Evolutionary conservation across 2,329 filamentous ascomycete genomes (phyloP).

Genomic region (Exophiala sp.): DNA sequence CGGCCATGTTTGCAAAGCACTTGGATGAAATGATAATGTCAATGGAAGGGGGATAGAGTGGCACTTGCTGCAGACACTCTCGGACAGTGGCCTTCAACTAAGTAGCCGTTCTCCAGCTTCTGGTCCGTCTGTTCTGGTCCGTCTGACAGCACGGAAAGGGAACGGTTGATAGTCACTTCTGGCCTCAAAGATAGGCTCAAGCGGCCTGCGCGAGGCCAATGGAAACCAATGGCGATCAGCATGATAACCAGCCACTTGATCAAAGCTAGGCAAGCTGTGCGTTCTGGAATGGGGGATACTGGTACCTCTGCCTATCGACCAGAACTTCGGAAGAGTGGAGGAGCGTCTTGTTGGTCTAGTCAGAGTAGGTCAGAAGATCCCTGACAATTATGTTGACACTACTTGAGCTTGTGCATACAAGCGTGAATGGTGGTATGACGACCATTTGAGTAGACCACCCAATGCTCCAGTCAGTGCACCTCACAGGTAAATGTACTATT

Average conservation of each 20-base stretch:
- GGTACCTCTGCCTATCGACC: neutral
- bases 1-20: neutral
- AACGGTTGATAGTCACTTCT: no score
- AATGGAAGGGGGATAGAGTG: neutral
- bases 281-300: neutral
- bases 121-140: no score
- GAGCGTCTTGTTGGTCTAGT: neutral
- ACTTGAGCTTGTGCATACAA: neutral
- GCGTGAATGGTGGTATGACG: neutral
- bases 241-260: neutral
- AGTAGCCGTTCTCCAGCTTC: no score
- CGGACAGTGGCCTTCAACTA: neutral
- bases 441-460: no score
- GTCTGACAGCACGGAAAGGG: no score
- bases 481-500: no score
- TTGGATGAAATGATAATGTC: neutral
- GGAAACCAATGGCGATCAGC: no score
- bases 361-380: neutral
- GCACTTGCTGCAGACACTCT: neutral
- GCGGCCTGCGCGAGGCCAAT: no score
- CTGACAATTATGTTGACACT: no score
- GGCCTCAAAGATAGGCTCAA: no score
- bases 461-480: no score
- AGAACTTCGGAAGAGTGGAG: neutral
- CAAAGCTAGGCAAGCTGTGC: no score